Percentiles rank a stretch among this genome's conserved stretches.
phyloP scores from a whole-genome alignment of 768 basidiomycete species.

The Xerocomus brunneocitrinus region DNA sequence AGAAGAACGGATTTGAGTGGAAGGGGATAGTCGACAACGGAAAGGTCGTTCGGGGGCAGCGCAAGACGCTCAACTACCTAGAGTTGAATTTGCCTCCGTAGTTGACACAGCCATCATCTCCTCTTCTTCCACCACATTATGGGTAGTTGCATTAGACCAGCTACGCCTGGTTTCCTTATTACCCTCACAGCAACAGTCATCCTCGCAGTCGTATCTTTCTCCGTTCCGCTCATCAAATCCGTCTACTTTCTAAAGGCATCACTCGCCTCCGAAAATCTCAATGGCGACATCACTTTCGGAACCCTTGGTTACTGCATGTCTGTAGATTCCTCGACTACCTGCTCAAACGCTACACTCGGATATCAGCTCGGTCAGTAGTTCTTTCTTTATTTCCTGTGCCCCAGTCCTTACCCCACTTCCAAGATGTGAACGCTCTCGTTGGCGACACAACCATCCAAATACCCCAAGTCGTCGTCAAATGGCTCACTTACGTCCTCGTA shows the following conservation, averaged over 20 bases:
- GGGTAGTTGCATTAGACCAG: constrained; percentile 67
- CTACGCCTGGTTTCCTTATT: constrained; percentile 85
- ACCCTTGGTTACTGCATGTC: constrained; percentile 85
- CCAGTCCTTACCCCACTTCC: constrained; percentile 7
- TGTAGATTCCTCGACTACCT: constrained; percentile 52
- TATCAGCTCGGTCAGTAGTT: constrained; percentile 74
- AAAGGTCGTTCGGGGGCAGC: constrained; percentile 35
- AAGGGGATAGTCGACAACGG: constrained; percentile 37
- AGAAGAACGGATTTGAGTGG: constrained; percentile 57
- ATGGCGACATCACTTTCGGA: constrained; percentile 76
- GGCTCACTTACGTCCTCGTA: constrained; percentile 91
- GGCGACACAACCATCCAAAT: constrained; percentile 69
- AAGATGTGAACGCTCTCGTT: constrained; percentile 81
- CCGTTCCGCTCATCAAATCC: constrained; percentile 84
- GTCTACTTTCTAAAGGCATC: constrained; percentile 84
- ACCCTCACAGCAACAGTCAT: constrained; percentile 75
- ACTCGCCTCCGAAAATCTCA: constrained; percentile 41
- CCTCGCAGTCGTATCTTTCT: constrained; percentile 84
- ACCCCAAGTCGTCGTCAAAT: constrained; percentile 82
- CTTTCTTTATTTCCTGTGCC: neutral
- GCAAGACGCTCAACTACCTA: constrained; percentile 33
- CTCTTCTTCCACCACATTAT: constrained; percentile 31
- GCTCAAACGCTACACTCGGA: constrained; percentile 78
- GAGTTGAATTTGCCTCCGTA: constrained; percentile 23
- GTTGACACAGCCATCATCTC: constrained; percentile 15